Evolutionary conservation across 2,329 filamentous ascomycete species (phyloP).

Genomic region (Colletotrichum salicis): DNA sequence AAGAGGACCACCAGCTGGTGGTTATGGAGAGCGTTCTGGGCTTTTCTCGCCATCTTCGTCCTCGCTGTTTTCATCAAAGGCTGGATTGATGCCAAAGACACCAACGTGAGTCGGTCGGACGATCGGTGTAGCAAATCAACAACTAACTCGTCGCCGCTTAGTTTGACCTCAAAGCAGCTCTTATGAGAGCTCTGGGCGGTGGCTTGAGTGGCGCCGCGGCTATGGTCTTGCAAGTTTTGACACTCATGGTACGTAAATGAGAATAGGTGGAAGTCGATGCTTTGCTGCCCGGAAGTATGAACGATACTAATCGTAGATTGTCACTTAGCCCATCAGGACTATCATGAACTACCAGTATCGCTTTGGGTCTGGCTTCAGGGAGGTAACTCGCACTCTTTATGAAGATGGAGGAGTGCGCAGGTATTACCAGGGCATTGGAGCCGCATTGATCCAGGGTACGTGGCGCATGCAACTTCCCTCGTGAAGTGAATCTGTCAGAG

Average conservation of each 20-base stretch:
- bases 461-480: background rate
- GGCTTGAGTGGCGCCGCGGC: constrained; percentile 59
- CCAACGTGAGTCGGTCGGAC: constrained; percentile 45
- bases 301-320: background rate
- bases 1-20: constrained; percentile 41
- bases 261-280: background rate
- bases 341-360: constrained; percentile 65
- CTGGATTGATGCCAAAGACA: constrained; percentile 56
- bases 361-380: constrained; percentile 53
- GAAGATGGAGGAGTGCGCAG: constrained; percentile 52
- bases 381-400: constrained; percentile 53
- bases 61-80: constrained; percentile 55
- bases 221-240: constrained; percentile 59
- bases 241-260: constrained; percentile 54
- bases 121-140: background rate
- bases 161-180: constrained; percentile 57
- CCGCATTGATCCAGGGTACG: constrained; percentile 57
- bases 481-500: background rate
- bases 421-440: constrained; percentile 57
- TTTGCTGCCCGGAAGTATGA: background rate
- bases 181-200: constrained; percentile 56
- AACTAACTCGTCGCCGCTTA: constrained; percentile 34
- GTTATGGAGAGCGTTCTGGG: constrained; percentile 50
- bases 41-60: constrained; percentile 44
- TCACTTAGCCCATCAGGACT: constrained; percentile 54